Base-by-base conservation (phyloP, 2,329 filamentous ascomycete genomes). In the Biscogniauxia marginata region DNA sequence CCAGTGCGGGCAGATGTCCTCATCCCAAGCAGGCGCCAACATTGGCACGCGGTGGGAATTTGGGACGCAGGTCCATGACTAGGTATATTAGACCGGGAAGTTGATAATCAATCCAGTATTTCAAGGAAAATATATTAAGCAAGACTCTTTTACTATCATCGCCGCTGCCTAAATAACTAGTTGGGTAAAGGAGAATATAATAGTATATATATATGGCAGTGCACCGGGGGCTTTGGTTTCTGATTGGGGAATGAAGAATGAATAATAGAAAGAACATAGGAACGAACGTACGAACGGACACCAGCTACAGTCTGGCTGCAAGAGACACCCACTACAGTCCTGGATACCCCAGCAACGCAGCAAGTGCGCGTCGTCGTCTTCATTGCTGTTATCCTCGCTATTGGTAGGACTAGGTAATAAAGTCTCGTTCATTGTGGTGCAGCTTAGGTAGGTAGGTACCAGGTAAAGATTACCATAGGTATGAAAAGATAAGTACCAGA, bases 21-120 rank as follows among this genome's bases (percentile, higher is more conserved):
- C 70, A 54, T 83, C 72, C 63, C 74, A 78, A 2, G 78, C 75
- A 1, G 82, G 82, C 2, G 80, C 80, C 16, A 84, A 70, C 24
- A 81, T 64, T 0, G 75, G 79, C 8, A 82, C 65, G 0, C 59
- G 53, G 55, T 77, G 67, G 16, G 72, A 69, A 58, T 83, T 84
- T 20, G 82, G 82, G 1, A 84, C 77, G 65, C 82, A 85, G 0
- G 78, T 76, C 68, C 76, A 79, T 4, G 80, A 79, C 80, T 83
- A 18, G 30, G 13, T 39, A n/a, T 39, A 39, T 39, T 16, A 39
- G 30, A 16, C 4, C 30, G 9, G 6, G 9, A 3, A n/a, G 13
- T 39, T 16, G 30, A 9, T 16, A 16, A n/a, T 39, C 30, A 9
- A n/a, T n/a, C n/a, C 9, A n/a, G 13, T 39, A 16, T 39, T 16